Percentiles rank a stretch among this genome's conserved stretches.
phyloP scores from a whole-genome alignment of 2,329 filamentous ascomycete species.

The Aspergillus floridensis region DNA sequence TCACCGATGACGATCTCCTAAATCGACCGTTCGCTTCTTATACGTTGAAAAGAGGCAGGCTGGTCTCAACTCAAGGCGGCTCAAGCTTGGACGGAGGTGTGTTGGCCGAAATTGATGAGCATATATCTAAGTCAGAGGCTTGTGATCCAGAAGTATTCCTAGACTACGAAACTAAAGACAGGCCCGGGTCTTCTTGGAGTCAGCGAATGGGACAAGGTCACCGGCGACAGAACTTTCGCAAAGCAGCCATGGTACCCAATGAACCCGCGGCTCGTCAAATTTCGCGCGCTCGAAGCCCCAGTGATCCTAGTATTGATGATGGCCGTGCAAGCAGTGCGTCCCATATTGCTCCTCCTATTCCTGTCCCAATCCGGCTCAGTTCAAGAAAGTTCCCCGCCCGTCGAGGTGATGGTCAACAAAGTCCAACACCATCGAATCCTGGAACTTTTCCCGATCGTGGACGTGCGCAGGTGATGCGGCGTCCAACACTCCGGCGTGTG shows the following conservation, averaged over 20 bases:
- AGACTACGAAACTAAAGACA: conserved; percentile 10
- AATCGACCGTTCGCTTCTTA: conserved; percentile 46
- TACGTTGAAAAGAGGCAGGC: conserved; percentile 41
- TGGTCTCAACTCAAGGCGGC: conserved; percentile 37
- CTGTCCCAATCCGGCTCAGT: conserved; percentile 84
- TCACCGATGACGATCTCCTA: conserved; percentile 46
- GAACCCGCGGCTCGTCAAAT: conserved; percentile 69
- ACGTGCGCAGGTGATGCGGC: conserved; percentile 54
- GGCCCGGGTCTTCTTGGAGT: conserved; percentile 13
- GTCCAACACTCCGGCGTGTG: conserved; percentile 71
- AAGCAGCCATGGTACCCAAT: conserved; percentile 75
- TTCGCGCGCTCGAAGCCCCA: conserved; percentile 55
- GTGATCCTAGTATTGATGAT: conserved; percentile 44
- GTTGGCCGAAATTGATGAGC: conserved; percentile 40
- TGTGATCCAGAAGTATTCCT: conserved; percentile 21
- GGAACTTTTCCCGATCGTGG: conserved; percentile 56
- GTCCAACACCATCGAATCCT: conserved; percentile 65
- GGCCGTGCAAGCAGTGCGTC: conserved; percentile 36
- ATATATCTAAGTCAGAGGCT: conserved; percentile 31
- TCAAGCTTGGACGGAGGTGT: conserved; percentile 33
- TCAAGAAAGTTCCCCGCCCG: conserved; percentile 71
- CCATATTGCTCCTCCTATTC: conserved; percentile 70
- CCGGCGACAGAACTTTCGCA: conserved; percentile 65
- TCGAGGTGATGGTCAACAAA: conserved; percentile 72
- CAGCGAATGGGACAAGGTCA: conserved; percentile 41